phyloP scores from a whole-genome alignment of 2,329 filamentous ascomycete species.

The Xylaria sp. region DNA sequence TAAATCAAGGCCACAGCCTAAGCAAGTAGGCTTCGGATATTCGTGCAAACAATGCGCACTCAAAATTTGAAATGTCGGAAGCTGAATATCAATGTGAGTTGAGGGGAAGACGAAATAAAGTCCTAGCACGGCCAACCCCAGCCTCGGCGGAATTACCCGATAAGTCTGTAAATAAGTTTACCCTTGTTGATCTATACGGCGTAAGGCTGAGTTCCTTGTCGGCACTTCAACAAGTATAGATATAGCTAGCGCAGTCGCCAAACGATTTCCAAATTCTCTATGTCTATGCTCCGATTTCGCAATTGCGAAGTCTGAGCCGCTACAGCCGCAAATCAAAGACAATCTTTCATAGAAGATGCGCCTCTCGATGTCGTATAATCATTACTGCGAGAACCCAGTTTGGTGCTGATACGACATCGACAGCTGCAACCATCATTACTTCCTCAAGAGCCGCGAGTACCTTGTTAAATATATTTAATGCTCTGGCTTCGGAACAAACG shows the following conservation, averaged over 20 bases:
- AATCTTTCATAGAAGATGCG: neutral
- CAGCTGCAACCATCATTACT: neutral
- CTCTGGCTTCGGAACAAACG: neutral
- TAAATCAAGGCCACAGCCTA: neutral
- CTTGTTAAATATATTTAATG: neutral
- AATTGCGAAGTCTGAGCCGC: neutral
- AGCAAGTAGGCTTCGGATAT: neutral
- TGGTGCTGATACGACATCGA: neutral
- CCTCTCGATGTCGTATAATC: neutral
- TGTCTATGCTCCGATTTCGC: neutral
- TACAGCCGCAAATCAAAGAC: neutral
- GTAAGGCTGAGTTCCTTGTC: constrained; percentile 12
- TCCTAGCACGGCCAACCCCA: neutral
- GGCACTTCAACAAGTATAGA: neutral
- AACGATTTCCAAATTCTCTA: neutral
- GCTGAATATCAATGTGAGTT: neutral
- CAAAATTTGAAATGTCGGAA: neutral
- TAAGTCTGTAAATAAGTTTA: neutral
- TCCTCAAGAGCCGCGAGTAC: constrained; percentile 5
- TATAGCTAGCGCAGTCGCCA: neutral
- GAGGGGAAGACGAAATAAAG: neutral
- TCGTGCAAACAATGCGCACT: neutral
- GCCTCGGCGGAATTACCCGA: constrained; percentile 1
- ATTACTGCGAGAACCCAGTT: neutral
- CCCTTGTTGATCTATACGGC: neutral